Evolutionary conservation across 805 yeast species (phyloP).

Genomic region (Lachancea kluyveri): DNA sequence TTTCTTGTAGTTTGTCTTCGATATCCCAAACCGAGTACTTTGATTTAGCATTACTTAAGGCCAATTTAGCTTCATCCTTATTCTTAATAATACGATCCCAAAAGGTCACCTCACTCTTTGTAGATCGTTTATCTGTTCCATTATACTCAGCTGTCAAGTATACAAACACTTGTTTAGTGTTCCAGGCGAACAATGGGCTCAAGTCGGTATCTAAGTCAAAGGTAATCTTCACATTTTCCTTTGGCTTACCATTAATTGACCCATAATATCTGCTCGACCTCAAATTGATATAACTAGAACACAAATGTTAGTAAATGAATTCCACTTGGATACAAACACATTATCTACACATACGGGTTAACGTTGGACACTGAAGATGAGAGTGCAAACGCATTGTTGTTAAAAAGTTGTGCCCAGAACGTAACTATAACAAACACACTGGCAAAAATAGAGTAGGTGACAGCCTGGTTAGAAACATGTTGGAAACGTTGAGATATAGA

Average conservation of each 20-base stretch:
- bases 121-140: conserved; percentile 31
- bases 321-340: conserved; percentile 14
- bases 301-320: conserved; percentile 18
- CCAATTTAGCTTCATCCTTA: conserved; percentile 52
- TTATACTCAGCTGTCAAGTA: conserved; percentile 86
- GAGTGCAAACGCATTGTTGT: conserved; percentile 39
- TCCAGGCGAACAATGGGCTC: conserved; percentile 85
- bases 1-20: conserved; percentile 47
- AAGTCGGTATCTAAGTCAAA: conserved; percentile 77
- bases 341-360: conserved; percentile 23
- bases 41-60: conserved; percentile 47
- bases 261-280: conserved; percentile 63
- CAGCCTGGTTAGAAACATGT: conserved; percentile 44
- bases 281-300: conserved; percentile 31
- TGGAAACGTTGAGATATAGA: conserved; percentile 42
- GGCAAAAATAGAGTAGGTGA: conserved; percentile 45
- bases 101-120: conserved; percentile 66
- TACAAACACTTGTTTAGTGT: conserved; percentile 92
- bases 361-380: conserved; percentile 35
- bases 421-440: conserved; percentile 42
- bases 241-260: conserved; percentile 55
- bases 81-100: conserved; percentile 81
- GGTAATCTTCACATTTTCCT: conserved; percentile 64
- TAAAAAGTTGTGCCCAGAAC: conserved; percentile 44
- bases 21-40: conserved; percentile 89